phyloP scores from a whole-genome alignment of 495 filamentous ascomycete genomes.

The Cenococcum geophilum region DNA sequence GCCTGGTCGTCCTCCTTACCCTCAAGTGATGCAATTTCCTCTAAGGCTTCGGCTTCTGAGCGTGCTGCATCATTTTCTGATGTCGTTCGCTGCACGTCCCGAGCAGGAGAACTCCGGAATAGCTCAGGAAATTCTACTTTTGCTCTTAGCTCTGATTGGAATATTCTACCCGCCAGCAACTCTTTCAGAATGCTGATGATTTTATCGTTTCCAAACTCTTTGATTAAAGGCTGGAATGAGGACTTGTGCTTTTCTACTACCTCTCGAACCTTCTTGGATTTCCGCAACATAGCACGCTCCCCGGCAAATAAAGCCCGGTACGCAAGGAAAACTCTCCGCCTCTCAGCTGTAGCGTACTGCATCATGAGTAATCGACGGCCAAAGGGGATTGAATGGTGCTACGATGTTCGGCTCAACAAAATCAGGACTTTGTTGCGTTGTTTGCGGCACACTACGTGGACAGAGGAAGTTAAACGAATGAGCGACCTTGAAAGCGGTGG shows the following conservation, averaged over 20 bases:
- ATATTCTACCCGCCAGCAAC: conserved; percentile 32
- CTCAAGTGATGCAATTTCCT: conserved; percentile 17
- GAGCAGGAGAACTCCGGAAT: conserved; percentile 29
- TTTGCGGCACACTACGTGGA: too few relatives aligned
- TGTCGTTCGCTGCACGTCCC: conserved; percentile 24
- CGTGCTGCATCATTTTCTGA: conserved; percentile 32
- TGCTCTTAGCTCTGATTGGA: conserved; percentile 36
- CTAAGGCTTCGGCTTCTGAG: conserved; percentile 32
- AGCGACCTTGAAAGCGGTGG: too few relatives aligned
- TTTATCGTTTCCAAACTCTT: conserved; percentile 31
- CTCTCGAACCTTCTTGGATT: neutral
- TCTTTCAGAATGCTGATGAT: conserved; percentile 33
- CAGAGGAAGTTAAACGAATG: too few relatives aligned
- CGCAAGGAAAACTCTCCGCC: too few relatives aligned
- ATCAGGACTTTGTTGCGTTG: too few relatives aligned
- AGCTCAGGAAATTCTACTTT: conserved; percentile 39
- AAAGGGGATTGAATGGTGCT: too few relatives aligned
- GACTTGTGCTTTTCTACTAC: conserved; percentile 15
- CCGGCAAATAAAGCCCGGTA: too few relatives aligned
- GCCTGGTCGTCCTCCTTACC: too few relatives aligned
- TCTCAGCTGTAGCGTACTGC: too few relatives aligned
- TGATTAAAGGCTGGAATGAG: conserved; percentile 30
- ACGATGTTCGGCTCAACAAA: too few relatives aligned
- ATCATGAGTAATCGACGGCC: too few relatives aligned
- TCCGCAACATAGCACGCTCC: too few relatives aligned